Percentiles rank a stretch among this genome's conserved stretches.
Evolutionary conservation across 176 grass and related monocot species (phyloP).

Genomic region (Pontederia paniculata): DNA sequence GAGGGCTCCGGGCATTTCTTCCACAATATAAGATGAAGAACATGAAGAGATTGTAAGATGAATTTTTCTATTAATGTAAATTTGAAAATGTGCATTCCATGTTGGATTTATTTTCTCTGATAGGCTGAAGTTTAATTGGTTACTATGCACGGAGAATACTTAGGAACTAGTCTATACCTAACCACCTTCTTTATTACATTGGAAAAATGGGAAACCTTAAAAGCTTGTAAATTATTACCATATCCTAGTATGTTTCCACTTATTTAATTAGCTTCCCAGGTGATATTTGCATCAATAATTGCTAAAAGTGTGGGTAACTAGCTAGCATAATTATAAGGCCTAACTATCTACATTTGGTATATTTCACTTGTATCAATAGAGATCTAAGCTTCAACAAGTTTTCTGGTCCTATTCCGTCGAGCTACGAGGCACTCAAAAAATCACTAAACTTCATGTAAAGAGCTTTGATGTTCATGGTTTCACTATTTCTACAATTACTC

Average conservation of each 20-base stretch:
- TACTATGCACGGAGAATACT: constrained; percentile 5
- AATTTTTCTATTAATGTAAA: background rate
- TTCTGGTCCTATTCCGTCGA: constrained; percentile 12
- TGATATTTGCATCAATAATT: background rate
- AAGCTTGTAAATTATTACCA: constrained; percentile 8
- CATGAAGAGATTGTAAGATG: too few species aligned
- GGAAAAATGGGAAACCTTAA: too few species aligned
- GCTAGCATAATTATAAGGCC: too few species aligned
- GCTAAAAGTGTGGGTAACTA: too few species aligned
- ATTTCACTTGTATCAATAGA: too few species aligned
- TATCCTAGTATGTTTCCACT: background rate
- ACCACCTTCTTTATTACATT: constrained; percentile 14
- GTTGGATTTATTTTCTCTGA: background rate
- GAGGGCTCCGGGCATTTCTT: constrained; percentile 1
- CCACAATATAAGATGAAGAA: constrained; percentile 10
- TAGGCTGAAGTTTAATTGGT: background rate
- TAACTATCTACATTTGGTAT: too few species aligned
- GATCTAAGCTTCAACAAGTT: too few species aligned
- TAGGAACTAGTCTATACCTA: constrained; percentile 18
- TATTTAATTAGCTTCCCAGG: background rate
- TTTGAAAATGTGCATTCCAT: too few species aligned
- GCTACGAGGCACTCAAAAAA: background rate
- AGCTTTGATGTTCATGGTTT: background rate
- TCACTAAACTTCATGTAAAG: background rate
- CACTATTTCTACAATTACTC: too few species aligned